Base-by-base conservation (phyloP, 371 early-diverging fungal species). In the Chytridium lagenaria region DNA sequence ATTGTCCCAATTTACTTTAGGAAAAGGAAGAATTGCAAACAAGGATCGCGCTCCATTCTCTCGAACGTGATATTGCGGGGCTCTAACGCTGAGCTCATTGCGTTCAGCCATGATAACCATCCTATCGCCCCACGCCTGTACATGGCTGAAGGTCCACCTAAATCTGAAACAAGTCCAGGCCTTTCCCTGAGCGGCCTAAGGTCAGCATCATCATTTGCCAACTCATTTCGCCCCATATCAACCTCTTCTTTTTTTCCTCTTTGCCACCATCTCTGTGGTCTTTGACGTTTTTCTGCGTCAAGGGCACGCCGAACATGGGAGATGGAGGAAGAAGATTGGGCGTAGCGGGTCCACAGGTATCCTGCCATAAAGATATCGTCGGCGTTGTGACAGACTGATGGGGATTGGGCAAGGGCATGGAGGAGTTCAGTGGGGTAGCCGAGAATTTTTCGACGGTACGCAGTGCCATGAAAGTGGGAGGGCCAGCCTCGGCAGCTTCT, bases 351-450 rank as follows among this genome's bases (percentile, higher is more conserved):
- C 30, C 30, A 61, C 34, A 61, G 61, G 61, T 61, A 61, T 34
- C 61, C 61, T 37, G 61, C 36, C 34, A 61, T 61, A 26, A 61
- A 61, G 36, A 37, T 34, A 23, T 61, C 61, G 2, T 61, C 61
- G 31, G 36, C 61, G 31, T 61, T 15, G 3, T 34, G 30, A 23
- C 61, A 61, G 2, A 34, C 7, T 36, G 30, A 15, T 15, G 61
- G 61, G 61, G 61, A 34, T 15, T 61, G 31, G 37, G 61, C 16
- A 10, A 61, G 30, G 23, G 37, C 3, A 3, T 10, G 7, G 23
- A 61, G 61, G 61, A 61, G 61, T 3, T 30, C 61, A 12, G 7
- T 61, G 36, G 61, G 61, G 30, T 30, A 26, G 30, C 61, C 61
- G 23, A 61, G 61, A 34, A 15, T 61, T 7, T 2, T 16, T 7